Evolutionary conservation across 2,329 filamentous ascomycete species (phyloP).

Genomic region (Venturia oleaginea): DNA sequence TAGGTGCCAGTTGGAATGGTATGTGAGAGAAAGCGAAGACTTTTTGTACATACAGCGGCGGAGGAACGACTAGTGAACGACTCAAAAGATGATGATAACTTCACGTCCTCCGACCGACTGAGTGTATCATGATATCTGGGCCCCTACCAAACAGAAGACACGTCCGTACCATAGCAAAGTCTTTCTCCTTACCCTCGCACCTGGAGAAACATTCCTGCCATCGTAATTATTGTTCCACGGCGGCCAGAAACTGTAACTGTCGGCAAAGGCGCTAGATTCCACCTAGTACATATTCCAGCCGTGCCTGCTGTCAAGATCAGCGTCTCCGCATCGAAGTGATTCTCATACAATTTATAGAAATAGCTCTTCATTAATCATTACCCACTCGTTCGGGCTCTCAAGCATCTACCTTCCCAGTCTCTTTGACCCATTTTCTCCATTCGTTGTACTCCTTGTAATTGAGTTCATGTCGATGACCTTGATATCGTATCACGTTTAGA

Average conservation of each 20-base stretch:
- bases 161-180: too few relatives aligned
- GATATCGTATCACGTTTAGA: constrained; percentile 73
- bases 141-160: too few relatives aligned
- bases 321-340: not conserved
- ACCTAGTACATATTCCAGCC: not conserved
- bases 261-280: not conserved
- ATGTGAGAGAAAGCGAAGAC: too few relatives aligned
- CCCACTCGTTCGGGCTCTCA: not conserved
- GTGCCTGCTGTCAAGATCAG: not conserved
- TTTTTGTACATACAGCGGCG: too few relatives aligned
- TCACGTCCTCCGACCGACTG: too few relatives aligned
- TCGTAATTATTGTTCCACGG: not conserved
- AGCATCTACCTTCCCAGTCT: not conserved
- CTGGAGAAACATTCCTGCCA: not conserved
- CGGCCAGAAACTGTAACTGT: not conserved
- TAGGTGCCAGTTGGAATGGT: too few relatives aligned
- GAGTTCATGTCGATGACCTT: constrained; percentile 68
- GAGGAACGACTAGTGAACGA: too few relatives aligned
- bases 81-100: too few relatives aligned
- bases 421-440: constrained; percentile 66
- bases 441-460: constrained; percentile 65
- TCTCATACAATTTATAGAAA: not conserved
- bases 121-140: too few relatives aligned
- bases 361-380: not conserved
- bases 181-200: not conserved